phyloP scores from a whole-genome alignment of 306 rosid genomes.

The Quercus mongolica region DNA sequence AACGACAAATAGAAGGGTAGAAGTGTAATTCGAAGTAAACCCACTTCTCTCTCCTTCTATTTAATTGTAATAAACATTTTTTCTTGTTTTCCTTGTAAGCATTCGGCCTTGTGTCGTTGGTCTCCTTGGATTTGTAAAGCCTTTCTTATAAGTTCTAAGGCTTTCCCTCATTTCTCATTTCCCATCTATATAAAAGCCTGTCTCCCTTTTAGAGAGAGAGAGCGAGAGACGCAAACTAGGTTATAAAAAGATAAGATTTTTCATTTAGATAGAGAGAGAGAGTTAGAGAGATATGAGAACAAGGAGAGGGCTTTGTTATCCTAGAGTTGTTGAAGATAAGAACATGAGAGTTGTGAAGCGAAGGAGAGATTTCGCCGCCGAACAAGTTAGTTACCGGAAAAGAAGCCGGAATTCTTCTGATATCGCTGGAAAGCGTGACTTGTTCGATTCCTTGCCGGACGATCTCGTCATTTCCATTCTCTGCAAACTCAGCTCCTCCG shows the following conservation, averaged over 20 bases:
- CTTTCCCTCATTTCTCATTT: not conserved
- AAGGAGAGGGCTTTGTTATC: constrained; percentile 53
- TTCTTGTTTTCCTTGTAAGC: constrained; percentile 1
- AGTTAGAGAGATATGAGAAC: constrained; percentile 47
- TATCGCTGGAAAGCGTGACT: constrained; percentile 15
- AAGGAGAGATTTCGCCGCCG: constrained; percentile 30
- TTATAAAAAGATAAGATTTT: too few species aligned
- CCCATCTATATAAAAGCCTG: constrained; percentile 22
- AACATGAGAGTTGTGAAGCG: constrained; percentile 16
- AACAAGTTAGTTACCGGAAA: constrained; percentile 34
- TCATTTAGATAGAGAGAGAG: not conserved
- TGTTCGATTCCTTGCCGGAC: constrained; percentile 69
- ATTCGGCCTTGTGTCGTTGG: constrained; percentile 45
- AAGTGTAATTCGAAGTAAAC: constrained; percentile 17
- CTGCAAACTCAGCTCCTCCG: constrained; percentile 55
- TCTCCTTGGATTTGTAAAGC: constrained; percentile 5
- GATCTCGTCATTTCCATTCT: constrained; percentile 72
- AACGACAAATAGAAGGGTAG: constrained; percentile 20
- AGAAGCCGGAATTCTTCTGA: constrained; percentile 29
- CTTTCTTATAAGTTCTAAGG: not conserved
- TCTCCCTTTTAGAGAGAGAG: not conserved
- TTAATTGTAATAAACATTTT: constrained; percentile 7
- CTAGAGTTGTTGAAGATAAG: constrained; percentile 27
- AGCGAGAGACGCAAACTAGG: not conserved
- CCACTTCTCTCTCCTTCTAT: not conserved